Conservation (phyloP, 140 eudicot genomes). For the Flaveria floridana region DNA sequence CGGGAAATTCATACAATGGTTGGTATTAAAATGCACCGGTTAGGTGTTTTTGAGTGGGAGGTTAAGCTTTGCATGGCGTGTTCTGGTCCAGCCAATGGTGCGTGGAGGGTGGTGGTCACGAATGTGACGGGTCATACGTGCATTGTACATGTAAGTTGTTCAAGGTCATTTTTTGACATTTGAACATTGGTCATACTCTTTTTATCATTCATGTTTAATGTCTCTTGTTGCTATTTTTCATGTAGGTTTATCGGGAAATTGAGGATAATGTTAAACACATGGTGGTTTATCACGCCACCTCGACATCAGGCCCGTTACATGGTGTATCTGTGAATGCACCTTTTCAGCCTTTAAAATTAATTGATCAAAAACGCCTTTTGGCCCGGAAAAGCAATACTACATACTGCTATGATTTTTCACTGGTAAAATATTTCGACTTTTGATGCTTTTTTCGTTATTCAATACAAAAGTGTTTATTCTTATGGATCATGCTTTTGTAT, state of each 20-base stretch:
- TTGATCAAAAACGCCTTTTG: constrained; percentile 79
- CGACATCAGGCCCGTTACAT: constrained; percentile 60
- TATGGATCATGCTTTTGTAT: neutral
- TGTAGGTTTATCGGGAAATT: constrained; percentile 78
- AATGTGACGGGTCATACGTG: constrained; percentile 98
- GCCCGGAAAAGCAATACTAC: constrained; percentile 96
- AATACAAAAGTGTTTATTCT: neutral
- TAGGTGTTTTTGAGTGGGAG: constrained; percentile 97
- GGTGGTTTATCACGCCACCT: constrained; percentile 61
- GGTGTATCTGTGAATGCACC: constrained; percentile 67
- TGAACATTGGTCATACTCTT: neutral
- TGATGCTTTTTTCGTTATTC: no score
- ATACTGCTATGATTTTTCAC: constrained; percentile 87
- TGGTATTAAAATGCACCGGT: constrained; percentile 87
- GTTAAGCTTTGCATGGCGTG: constrained; percentile 83
- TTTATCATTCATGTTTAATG: neutral
- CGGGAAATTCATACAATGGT: constrained; percentile 66
- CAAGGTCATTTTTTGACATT: constrained; percentile 15
- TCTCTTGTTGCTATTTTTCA: neutral
- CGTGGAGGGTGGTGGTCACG: constrained; percentile 88
- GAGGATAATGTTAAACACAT: constrained; percentile 52
- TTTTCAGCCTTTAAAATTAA: constrained; percentile 73
- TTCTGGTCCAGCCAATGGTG: constrained; percentile 79
- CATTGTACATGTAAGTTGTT: constrained; percentile 72
- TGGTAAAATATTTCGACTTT: constrained; percentile 42